phyloP scores from a whole-genome alignment of 148 eudicot genomes.

The Chenopodium album region DNA sequence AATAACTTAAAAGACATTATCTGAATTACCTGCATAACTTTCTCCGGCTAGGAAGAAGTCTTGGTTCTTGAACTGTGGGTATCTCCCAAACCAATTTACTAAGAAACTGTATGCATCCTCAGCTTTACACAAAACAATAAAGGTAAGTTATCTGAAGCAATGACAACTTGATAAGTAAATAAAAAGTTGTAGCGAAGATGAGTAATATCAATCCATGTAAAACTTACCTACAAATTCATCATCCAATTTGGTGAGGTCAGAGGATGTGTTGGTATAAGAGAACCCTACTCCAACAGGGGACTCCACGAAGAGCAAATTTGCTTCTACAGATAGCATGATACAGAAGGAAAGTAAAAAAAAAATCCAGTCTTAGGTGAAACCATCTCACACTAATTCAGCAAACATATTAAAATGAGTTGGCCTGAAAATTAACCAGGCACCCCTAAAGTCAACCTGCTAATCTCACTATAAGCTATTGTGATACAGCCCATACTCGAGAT shows the following conservation, averaged over 20 bases:
- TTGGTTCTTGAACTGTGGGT: constrained; percentile 44
- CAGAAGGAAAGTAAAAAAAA: too few relatives aligned
- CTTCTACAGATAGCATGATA: constrained; percentile 39
- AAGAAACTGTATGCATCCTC: constrained; percentile 63
- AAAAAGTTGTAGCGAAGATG: not conserved
- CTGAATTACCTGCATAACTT: constrained; percentile 65
- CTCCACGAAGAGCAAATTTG: constrained; percentile 65
- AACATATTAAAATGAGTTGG: too few relatives aligned
- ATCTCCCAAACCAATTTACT: constrained; percentile 57
- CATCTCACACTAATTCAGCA: too few relatives aligned
- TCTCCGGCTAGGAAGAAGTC: constrained; percentile 67
- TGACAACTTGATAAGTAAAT: not conserved
- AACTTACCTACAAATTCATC: constrained; percentile 56
- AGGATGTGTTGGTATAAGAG: constrained; percentile 67
- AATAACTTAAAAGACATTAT: not conserved
- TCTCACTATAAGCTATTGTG: too few relatives aligned
- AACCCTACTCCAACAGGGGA: constrained; percentile 76
- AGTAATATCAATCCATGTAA: not conserved
- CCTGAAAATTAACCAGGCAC: too few relatives aligned
- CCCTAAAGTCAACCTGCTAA: too few relatives aligned
- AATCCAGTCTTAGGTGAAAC: too few relatives aligned
- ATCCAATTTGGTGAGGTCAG: constrained; percentile 46
- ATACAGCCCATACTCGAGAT: not conserved
- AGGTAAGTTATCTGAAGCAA: not conserved
- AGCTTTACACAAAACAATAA: constrained; percentile 30